Evolutionary conservation across 2,329 filamentous ascomycete species (phyloP).

Genomic region (Rhinocladiella mackenziei): DNA sequence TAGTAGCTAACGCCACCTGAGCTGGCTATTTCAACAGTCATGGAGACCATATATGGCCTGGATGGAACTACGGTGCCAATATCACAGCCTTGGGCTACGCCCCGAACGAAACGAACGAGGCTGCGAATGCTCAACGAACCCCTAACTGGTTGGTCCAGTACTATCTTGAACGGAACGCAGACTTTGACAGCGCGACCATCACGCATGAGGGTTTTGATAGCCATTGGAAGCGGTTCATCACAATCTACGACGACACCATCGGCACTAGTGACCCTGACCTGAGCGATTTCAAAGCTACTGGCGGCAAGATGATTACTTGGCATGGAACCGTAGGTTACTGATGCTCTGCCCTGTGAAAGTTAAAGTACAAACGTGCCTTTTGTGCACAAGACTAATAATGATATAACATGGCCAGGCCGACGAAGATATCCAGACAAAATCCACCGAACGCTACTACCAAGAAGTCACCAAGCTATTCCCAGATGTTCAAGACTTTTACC

Average conservation of each 20-base stretch:
- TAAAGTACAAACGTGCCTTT: too few species aligned
- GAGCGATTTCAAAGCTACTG: slow-evolving; percentile 36
- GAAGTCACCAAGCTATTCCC: neutral
- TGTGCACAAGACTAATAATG: too few species aligned
- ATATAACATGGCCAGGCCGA: too few species aligned
- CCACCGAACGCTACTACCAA: slow-evolving; percentile 1
- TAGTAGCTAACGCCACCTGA: neutral
- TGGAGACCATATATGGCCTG: too few species aligned
- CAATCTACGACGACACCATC: slow-evolving; percentile 37
- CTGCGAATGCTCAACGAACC: too few species aligned
- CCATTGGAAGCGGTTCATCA: slow-evolving; percentile 28
- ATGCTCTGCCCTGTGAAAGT: neutral
- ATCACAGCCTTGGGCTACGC: too few species aligned
- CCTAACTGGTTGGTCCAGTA: too few species aligned
- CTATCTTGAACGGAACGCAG: slow-evolving; percentile 28
- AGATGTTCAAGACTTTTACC: neutral
- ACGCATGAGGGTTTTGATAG: slow-evolving; percentile 29
- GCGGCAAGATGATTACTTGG: slow-evolving; percentile 41
- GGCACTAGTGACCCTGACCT: slow-evolving; percentile 39
- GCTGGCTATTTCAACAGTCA: too few species aligned
- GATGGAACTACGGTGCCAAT: too few species aligned
- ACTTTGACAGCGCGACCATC: slow-evolving; percentile 32
- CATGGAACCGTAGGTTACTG: slow-evolving; percentile 35
- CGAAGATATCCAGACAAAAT: neutral
- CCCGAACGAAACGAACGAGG: too few species aligned